Percentiles rank a stretch among this genome's conserved stretches.
phyloP scores from a whole-genome alignment of 2,329 filamentous ascomycete species.

The Blastomyces emzantsi region DNA sequence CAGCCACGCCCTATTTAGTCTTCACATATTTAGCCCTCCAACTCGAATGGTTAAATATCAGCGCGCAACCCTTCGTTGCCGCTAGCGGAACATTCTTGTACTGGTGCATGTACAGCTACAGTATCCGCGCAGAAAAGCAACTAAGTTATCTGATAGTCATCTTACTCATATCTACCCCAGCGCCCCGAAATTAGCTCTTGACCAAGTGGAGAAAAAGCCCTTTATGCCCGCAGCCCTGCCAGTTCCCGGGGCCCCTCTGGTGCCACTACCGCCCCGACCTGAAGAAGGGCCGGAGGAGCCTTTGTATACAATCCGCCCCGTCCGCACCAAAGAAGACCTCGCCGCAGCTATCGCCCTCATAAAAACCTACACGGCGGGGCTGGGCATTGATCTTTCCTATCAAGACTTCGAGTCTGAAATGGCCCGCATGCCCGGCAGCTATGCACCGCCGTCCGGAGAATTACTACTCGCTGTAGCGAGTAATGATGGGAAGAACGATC shows the following conservation, averaged over 20 bases:
- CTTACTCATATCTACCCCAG: neutral
- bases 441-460: constrained; percentile 26
- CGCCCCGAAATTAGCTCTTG: neutral
- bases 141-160: no score
- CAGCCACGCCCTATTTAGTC: no score
- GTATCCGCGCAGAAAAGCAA: no score
- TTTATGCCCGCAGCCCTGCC: neutral
- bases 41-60: no score
- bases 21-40: no score
- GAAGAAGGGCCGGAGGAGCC: neutral
- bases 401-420: constrained; percentile 49
- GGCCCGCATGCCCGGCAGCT: constrained; percentile 46
- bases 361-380: constrained; percentile 34
- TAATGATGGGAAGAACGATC: neutral
- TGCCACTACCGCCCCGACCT: neutral
- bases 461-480: constrained; percentile 12
- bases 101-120: no score
- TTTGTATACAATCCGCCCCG: constrained; percentile 12
- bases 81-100: no score
- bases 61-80: no score
- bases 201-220: neutral
- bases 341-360: constrained; percentile 26
- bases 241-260: neutral
- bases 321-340: constrained; percentile 12
- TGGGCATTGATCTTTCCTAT: constrained; percentile 49